phyloP scores from a whole-genome alignment of 345 rosid species.

The Populus alba region DNA sequence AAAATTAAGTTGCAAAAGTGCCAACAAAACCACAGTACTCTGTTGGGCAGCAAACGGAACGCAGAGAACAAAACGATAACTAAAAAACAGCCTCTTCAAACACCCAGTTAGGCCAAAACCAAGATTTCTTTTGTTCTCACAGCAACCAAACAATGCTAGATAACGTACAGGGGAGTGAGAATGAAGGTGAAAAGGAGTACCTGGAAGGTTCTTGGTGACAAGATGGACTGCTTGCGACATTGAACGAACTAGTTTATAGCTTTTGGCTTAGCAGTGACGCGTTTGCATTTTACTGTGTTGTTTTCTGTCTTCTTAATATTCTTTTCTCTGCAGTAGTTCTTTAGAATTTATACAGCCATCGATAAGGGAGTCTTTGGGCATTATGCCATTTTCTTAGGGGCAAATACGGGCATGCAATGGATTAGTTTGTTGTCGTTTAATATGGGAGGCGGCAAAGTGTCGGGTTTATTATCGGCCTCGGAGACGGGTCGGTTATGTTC shows the following conservation, averaged over 20 bases:
- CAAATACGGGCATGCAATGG: background rate
- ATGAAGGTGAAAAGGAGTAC: constrained; percentile 6
- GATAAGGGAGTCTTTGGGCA: constrained; percentile 30
- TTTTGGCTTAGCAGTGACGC: background rate
- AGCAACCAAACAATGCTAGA: background rate
- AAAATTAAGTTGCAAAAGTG: background rate
- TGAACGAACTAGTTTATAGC: background rate
- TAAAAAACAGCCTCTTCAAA: background rate
- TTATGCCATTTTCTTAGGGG: background rate
- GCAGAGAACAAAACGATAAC: background rate
- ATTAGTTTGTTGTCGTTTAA: background rate
- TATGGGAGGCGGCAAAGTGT: background rate
- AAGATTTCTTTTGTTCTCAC: background rate
- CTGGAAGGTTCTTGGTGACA: constrained; percentile 24
- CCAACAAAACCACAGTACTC: background rate
- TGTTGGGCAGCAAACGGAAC: background rate
- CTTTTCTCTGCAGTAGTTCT: background rate
- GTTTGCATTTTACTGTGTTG: constrained; percentile 15
- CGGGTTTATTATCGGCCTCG: background rate
- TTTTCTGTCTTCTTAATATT: background rate
- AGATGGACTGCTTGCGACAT: constrained; percentile 38
- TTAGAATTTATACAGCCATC: background rate
- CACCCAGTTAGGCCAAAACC: background rate
- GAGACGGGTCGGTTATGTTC: background rate
- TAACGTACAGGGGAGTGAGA: background rate